Evolutionary conservation across 768 basidiomycete genomes (phyloP).

Genomic region (Amanita brunnescens): DNA sequence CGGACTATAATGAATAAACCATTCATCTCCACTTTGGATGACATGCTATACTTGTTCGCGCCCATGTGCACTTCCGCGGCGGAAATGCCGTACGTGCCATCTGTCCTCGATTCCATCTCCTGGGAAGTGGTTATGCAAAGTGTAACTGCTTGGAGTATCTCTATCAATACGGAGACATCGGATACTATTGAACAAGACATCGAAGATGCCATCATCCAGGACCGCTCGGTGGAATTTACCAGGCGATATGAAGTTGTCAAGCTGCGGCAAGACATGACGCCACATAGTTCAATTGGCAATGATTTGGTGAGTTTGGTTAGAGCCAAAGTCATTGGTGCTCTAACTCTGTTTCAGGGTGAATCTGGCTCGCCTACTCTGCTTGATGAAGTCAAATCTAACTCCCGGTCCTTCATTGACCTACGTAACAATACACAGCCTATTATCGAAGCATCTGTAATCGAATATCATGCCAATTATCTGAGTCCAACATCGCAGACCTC

Average conservation of each 20-base stretch:
- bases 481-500: constrained; percentile 38
- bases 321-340: neutral
- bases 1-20: constrained; percentile 63
- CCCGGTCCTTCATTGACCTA: constrained; percentile 56
- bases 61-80: constrained; percentile 36
- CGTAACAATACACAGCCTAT: constrained; percentile 60
- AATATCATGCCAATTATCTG: constrained; percentile 46
- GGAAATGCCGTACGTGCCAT: constrained; percentile 20
- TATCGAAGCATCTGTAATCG: constrained; percentile 53
- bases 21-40: constrained; percentile 41
- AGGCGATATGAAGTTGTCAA: constrained; percentile 51
- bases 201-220: constrained; percentile 63
- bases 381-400: constrained; percentile 55
- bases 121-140: constrained; percentile 57
- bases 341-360: constrained; percentile 40
- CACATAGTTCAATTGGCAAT: constrained; percentile 60
- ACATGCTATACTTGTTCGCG: constrained; percentile 59
- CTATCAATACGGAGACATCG: constrained; percentile 31
- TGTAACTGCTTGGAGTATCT: constrained; percentile 41
- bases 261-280: constrained; percentile 60
- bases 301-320: constrained; percentile 41
- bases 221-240: constrained; percentile 69
- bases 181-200: constrained; percentile 36
- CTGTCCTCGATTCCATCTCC: constrained; percentile 39
- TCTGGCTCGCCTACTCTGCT: constrained; percentile 49